These are phyloP conservation scores for Agaricus blazei DNA, from an alignment of 768 basidiomycete species.

Conservation along the genomic window DNA sequence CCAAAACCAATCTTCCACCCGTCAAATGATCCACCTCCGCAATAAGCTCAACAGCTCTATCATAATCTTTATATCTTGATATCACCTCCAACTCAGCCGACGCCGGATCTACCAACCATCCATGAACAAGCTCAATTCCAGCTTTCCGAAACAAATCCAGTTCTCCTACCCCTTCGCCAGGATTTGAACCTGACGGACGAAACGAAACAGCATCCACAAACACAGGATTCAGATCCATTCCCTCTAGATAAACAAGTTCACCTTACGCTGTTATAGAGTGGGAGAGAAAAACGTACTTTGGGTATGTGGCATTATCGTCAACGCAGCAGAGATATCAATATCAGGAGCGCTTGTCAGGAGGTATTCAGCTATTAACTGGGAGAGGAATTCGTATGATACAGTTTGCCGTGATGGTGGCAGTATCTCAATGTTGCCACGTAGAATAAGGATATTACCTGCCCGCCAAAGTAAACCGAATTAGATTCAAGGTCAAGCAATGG, in stretches of 20 bases:
- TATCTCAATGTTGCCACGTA: conserved; percentile 78
- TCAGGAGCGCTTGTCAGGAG: conserved; percentile 56
- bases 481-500: neutral
- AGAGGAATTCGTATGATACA: conserved; percentile 82
- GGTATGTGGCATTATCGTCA: conserved; percentile 72
- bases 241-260: conserved; percentile 39
- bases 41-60: conserved; percentile 66
- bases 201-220: conserved; percentile 72
- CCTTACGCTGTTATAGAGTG: neutral
- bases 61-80: conserved; percentile 57
- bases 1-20: conserved; percentile 51
- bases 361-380: conserved; percentile 79
- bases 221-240: conserved; percentile 84
- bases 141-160: conserved; percentile 82
- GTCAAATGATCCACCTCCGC: conserved; percentile 78
- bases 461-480: neutral
- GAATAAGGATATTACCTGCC: conserved; percentile 81
- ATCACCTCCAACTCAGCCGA: conserved; percentile 55
- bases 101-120: conserved; percentile 79
- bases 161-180: conserved; percentile 57
- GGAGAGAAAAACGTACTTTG: conserved; percentile 50
- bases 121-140: conserved; percentile 78
- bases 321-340: conserved; percentile 64
- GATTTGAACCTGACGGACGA: conserved; percentile 35
- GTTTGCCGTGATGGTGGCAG: conserved; percentile 57